Evolutionary conservation across 768 basidiomycete species (phyloP).

Genomic region (Plicaturopsis crispa): DNA sequence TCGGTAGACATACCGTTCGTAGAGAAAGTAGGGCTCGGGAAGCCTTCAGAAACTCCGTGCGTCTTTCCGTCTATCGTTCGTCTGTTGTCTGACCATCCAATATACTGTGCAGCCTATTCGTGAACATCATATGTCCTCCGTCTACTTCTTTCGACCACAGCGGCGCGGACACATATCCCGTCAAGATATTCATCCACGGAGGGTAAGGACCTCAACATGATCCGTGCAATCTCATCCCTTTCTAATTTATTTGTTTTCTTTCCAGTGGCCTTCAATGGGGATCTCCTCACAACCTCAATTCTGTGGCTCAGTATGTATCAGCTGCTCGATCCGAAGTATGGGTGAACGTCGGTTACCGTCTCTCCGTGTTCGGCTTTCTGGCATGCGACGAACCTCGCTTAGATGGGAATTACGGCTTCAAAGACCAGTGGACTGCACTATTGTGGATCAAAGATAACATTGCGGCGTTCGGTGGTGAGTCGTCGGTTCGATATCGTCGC

Average conservation of each 20-base stretch:
- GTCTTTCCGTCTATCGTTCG: too few species aligned
- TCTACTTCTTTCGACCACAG: constrained; percentile 35
- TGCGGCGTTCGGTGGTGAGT: constrained; percentile 55
- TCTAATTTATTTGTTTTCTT: not conserved
- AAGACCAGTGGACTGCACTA: constrained; percentile 77
- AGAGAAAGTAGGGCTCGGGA: constrained; percentile 59
- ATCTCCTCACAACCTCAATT: constrained; percentile 53
- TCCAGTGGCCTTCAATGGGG: constrained; percentile 71
- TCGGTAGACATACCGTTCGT: constrained; percentile 36
- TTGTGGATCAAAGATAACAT: constrained; percentile 69
- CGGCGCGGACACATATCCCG: constrained; percentile 40
- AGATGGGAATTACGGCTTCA: constrained; percentile 76
- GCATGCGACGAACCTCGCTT: constrained; percentile 55
- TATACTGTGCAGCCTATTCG: constrained; percentile 38
- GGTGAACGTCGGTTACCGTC: constrained; percentile 72
- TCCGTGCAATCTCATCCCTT: not conserved
- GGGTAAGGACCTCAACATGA: constrained; percentile 35
- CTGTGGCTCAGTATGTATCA: constrained; percentile 62
- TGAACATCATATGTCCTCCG: constrained; percentile 60
- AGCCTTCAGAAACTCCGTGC: constrained; percentile 67
- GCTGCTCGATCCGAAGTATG: constrained; percentile 60
- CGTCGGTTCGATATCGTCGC: not conserved
- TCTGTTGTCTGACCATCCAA: too few species aligned
- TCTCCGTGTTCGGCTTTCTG: constrained; percentile 73
- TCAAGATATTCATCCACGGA: constrained; percentile 73